Percentiles rank a stretch among this genome's conserved stretches.
Conservation (phyloP, 2,329 filamentous ascomycete genomes). For the Colletotrichum shisoi region DNA sequence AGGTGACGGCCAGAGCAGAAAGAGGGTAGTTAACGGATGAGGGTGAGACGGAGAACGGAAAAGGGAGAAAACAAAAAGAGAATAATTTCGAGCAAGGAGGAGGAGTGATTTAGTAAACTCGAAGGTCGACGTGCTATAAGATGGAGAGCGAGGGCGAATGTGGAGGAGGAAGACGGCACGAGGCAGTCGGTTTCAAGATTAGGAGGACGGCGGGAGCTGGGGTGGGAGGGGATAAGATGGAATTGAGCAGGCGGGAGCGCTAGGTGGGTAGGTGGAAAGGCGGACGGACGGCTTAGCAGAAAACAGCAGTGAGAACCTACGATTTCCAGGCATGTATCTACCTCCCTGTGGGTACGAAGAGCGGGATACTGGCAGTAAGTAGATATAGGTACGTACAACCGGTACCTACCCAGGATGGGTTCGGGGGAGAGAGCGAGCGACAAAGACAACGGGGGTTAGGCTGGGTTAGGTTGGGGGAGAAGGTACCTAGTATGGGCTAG, state of each 20-base stretch:
- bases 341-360: not conserved
- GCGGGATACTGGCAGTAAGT: not conserved
- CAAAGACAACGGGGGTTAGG: conserved; percentile 7
- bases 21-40: conserved; percentile 2
- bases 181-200: conserved; percentile 34
- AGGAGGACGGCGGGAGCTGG: conserved; percentile 33
- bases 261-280: conserved; percentile 13
- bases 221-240: conserved; percentile 40
- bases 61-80: not conserved
- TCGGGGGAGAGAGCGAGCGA: conserved; percentile 6
- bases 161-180: conserved; percentile 27
- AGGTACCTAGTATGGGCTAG: not conserved
- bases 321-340: not conserved
- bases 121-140: conserved; percentile 13
- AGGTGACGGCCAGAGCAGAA: not conserved
- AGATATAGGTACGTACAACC: too few relatives aligned
- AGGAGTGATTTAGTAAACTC: conserved; percentile 30
- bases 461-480: not conserved
- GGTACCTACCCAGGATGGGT: too few relatives aligned
- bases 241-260: conserved; percentile 37
- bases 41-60: conserved; percentile 10
- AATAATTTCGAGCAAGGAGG: conserved; percentile 28
- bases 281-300: conserved; percentile 32
- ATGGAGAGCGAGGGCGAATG: conserved; percentile 23
- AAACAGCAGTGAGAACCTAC: not conserved